Base-by-base conservation (phyloP, 2,329 filamentous ascomycete species). In the Fusarium coicis region DNA sequence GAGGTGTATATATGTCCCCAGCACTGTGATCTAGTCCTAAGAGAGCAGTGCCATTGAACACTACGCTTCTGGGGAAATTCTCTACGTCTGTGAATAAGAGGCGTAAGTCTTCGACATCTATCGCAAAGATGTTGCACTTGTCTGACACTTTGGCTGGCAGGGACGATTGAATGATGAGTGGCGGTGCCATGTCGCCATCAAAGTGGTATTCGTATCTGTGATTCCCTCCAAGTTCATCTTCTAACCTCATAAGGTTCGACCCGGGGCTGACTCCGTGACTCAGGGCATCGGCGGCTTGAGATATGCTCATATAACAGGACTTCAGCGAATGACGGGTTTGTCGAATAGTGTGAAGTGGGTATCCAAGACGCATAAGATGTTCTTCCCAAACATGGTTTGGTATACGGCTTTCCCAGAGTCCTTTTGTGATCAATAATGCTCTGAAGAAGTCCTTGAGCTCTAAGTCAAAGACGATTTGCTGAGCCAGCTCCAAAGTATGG, bases 401-500 rank as follows among this genome's bases (percentile, higher is more conserved):
- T 26, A 62, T 30, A 10, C 32, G 52, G 30, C 61, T 70, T 26
- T 59, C 30, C 65, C 70, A 59, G 26, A 70, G 32, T 4, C 5
- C 26, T 16, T 34, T 73, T 3, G 70, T 70, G 19, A 70, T 46
- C 3, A 32, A 12, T 19, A 62, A 47, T 32, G 59, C 52, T 58
- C 28, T 32, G 18, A 57, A 69, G 16, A 68, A 54, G 21, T 68
- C 21, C 5, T 53, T 55, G 46, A 30, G 36, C 44, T 70, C 44
- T 40, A 72, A 12, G 18, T 59, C 28, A 36, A 72, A 58, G 14
- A 72, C 50, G 18, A 72, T 72, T 26, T 56, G 36, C 23, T 72
- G 58, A 39, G 69, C 69, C 12, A 72, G 49, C 23, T 68, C 68
- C 19, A 68, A 26, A 10, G 54, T 72, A 40, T 68, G 63, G 26